Conservation (phyloP, 1,284 basidiomycete species). For the Lignosus rhinocerotis region DNA sequence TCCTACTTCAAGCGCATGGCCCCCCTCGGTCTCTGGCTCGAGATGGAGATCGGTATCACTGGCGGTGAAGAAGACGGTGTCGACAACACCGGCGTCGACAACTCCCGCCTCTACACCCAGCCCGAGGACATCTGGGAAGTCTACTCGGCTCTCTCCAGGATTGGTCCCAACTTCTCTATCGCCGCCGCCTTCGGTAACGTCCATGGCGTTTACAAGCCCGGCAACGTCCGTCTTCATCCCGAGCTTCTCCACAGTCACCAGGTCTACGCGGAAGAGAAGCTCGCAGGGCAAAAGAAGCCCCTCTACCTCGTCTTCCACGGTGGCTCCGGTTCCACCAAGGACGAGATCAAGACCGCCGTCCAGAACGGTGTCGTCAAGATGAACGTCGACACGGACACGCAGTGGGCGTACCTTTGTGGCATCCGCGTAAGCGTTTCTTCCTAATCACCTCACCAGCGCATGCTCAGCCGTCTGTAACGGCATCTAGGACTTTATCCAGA, state of each 20-base stretch:
- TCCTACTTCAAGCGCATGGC: slow-evolving; percentile 98
- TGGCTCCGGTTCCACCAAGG: slow-evolving; percentile 96
- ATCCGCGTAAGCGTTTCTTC: slow-evolving; percentile 63
- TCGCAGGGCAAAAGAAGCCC: slow-evolving; percentile 74
- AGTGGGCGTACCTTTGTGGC: slow-evolving; percentile 90
- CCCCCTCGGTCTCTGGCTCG: slow-evolving; percentile 92
- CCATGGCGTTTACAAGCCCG: slow-evolving; percentile 95
- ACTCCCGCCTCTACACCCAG: slow-evolving; percentile 94
- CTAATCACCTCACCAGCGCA: not conserved
- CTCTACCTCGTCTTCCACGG: slow-evolving; percentile 99
- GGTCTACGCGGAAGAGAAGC: slow-evolving; percentile 70
- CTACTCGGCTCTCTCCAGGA: slow-evolving; percentile 78
- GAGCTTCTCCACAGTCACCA: slow-evolving; percentile 95
- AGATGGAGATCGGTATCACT: slow-evolving; percentile 99
- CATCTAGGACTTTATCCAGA: slow-evolving; percentile 74
- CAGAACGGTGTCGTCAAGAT: slow-evolving; percentile 94
- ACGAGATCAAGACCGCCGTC: slow-evolving; percentile 95
- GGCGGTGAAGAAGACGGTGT: slow-evolving; percentile 99
- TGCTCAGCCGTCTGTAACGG: not conserved
- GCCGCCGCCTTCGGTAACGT: slow-evolving; percentile 98
- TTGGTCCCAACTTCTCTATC: slow-evolving; percentile 95
- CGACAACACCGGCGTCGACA: slow-evolving; percentile 95
- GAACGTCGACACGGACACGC: slow-evolving; percentile 95
- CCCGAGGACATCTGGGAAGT: slow-evolving; percentile 97
- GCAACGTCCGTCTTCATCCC: slow-evolving; percentile 91